These are phyloP conservation scores for Rubia peregrina DNA, from an alignment of 305 asterid species.

Conservation along the genomic window DNA sequence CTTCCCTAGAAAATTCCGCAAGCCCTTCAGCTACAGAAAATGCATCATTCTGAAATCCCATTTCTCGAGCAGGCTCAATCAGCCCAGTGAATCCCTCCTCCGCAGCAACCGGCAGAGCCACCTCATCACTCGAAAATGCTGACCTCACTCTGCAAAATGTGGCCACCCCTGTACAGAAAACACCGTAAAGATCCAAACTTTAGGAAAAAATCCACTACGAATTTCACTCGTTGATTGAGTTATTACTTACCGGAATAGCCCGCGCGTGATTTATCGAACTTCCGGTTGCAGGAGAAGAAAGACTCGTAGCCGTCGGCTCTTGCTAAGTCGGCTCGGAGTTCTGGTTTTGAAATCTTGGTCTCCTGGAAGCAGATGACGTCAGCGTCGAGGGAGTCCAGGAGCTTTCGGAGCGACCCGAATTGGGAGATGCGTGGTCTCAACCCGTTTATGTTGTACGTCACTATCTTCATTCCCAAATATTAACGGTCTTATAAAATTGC, in stretches of 20 bases:
- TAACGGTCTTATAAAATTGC: neutral
- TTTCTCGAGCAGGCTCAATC: conserved; percentile 41
- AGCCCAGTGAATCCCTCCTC: conserved; percentile 92
- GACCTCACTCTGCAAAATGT: conserved; percentile 88
- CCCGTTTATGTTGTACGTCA: conserved; percentile 87
- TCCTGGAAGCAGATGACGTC: conserved; percentile 92
- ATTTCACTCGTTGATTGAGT: neutral
- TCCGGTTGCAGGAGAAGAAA: conserved; percentile 83
- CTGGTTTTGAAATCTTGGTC: conserved; percentile 75
- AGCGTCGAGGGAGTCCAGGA: conserved; percentile 78
- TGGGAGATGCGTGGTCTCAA: conserved; percentile 77
- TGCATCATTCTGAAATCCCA: conserved; percentile 38
- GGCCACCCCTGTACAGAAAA: conserved; percentile 61
- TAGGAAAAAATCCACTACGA: neutral
- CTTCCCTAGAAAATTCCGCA: conserved; percentile 55
- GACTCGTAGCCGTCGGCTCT: conserved; percentile 95
- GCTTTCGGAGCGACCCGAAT: conserved; percentile 64
- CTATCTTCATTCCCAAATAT: conserved; percentile 55
- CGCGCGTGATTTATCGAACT: conserved; percentile 71
- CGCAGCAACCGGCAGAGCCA: conserved; percentile 71
- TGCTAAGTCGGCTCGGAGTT: conserved; percentile 63
- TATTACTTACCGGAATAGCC: conserved; percentile 64
- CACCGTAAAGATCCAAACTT: neutral
- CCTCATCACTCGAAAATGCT: conserved; percentile 68
- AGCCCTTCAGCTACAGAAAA: conserved; percentile 41